Conservation (phyloP, 1,139 yeast species). For the Magnusiomyces paraingens region DNA sequence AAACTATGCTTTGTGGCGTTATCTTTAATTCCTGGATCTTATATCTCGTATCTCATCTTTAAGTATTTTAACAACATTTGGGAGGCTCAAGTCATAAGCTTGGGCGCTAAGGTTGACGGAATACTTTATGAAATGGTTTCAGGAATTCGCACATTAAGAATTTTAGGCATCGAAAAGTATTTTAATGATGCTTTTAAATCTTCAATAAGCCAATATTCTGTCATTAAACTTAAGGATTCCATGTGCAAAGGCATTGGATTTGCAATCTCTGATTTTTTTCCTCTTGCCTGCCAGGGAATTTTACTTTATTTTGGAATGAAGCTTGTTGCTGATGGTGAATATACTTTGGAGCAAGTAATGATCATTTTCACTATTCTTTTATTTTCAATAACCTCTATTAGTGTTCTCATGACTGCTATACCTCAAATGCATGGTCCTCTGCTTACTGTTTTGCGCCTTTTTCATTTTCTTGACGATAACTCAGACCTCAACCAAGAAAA, state of each 20-base stretch:
- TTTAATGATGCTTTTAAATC: slow-evolving; percentile 37
- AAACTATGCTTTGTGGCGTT: slow-evolving; percentile 74
- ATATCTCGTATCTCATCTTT: slow-evolving; percentile 46
- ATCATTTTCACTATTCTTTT: slow-evolving; percentile 65
- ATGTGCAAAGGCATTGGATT: slow-evolving; percentile 49
- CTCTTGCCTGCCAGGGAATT: slow-evolving; percentile 59
- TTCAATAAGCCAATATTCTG: slow-evolving; percentile 17
- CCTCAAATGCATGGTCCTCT: slow-evolving; percentile 76
- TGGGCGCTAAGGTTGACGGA: slow-evolving; percentile 48
- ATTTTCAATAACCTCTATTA: slow-evolving; percentile 64
- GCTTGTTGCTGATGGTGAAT: slow-evolving; percentile 52
- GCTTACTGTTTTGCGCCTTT: slow-evolving; percentile 31
- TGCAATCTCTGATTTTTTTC: slow-evolving; percentile 48
- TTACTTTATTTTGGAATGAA: slow-evolving; percentile 71
- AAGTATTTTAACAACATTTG: slow-evolving; percentile 45
- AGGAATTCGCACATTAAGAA: slow-evolving; percentile 58
- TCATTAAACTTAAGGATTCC: slow-evolving; percentile 25
- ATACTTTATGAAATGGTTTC: slow-evolving; percentile 51
- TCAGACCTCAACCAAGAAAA: slow-evolving; percentile 28
- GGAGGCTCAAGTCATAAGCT: slow-evolving; percentile 57
- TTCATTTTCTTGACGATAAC: slow-evolving; percentile 39
- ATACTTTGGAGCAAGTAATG: slow-evolving; percentile 51
- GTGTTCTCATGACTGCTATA: slow-evolving; percentile 51
- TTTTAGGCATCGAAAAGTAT: slow-evolving; percentile 45
- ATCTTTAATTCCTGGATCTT: slow-evolving; percentile 60